phyloP scores from a whole-genome alignment of 1,284 basidiomycete species.

The Boletellus deceptivus region DNA sequence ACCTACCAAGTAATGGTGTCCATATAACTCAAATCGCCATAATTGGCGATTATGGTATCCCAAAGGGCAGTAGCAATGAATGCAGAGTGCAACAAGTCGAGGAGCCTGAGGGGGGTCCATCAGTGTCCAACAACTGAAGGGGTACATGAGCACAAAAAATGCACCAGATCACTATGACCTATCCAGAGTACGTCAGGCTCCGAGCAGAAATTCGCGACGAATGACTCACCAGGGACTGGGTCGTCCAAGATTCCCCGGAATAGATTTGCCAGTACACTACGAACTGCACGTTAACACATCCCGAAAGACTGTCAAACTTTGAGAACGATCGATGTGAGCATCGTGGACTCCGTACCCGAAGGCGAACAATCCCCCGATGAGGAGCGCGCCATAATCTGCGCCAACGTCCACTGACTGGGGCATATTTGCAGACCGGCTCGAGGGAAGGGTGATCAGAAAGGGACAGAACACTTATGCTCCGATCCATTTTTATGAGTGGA shows the following conservation, averaged over 20 bases:
- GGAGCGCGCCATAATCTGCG: slow-evolving; percentile 18
- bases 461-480: no score
- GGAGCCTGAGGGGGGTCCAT: slow-evolving; percentile 11
- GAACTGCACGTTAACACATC: slow-evolving; percentile 28
- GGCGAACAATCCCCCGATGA: slow-evolving; percentile 27
- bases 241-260: slow-evolving; percentile 4
- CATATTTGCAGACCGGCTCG: no score
- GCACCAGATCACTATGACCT: slow-evolving; percentile 25
- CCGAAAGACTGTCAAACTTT: slow-evolving; percentile 18
- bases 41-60: slow-evolving; percentile 20
- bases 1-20: slow-evolving; percentile 27
- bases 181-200: not conserved
- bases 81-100: slow-evolving; percentile 23
- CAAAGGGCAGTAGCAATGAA: slow-evolving; percentile 23
- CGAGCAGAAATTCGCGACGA: not conserved
- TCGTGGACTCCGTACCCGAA: slow-evolving; percentile 13
- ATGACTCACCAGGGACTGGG: slow-evolving; percentile 18
- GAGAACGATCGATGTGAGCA: not conserved
- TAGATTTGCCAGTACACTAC: no score
- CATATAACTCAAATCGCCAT: slow-evolving; percentile 11
- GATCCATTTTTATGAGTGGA: slow-evolving; percentile 8
- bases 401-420: not conserved
- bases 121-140: no score
- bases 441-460: no score
- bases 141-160: not conserved